Base-by-base conservation (phyloP, 139 green algal genomes). In the Tetradesmus lagerheimii region DNA sequence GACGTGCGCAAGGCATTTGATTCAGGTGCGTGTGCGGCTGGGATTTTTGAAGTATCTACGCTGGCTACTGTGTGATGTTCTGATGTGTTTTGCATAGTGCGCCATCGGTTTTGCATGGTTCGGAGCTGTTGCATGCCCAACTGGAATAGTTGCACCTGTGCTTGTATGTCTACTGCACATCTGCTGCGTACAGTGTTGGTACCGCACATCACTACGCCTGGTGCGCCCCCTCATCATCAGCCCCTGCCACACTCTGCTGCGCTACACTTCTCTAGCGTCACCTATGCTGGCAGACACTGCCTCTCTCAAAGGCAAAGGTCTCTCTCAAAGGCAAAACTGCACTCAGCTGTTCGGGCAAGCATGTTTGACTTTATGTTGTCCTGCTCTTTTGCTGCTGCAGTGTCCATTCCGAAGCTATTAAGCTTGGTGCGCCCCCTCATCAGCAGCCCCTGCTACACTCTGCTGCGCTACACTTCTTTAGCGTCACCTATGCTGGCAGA, bases 1-100 rank as follows among this genome's bases (percentile, higher is more conserved):
- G 97, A 99, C 77, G 90, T 99, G 23, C 93, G 89, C 20, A 85
- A 90, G 4, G 97, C 97, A 0, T 99, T 98, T 92, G 97, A 99
- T 91, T 90, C 74, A 76, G 86, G 86, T 90, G 29, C 1, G 85
- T 45, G 71, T n/a, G n/a, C n/a, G n/a, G n/a, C n/a, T n/a, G n/a
- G n/a, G n/a, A n/a, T n/a, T n/a, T n/a, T n/a, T n/a, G n/a, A n/a
- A n/a, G n/a, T n/a, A n/a, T n/a, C n/a, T n/a, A n/a, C n/a, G n/a
- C n/a, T n/a, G n/a, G n/a, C n/a, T n/a, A n/a, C n/a, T n/a, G n/a
- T n/a, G n/a, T n/a, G n/a, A n/a, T n/a, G n/a, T n/a, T n/a, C n/a
- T n/a, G n/a, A n/a, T n/a, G n/a, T n/a, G n/a, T n/a, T n/a, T n/a
- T n/a, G n/a, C n/a, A n/a, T n/a, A n/a, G n/a, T n/a, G n/a, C n/a